Evolutionary conservation across 306 rosid genomes (phyloP), one percentile per base, ranked within the genome.

Genomic region (Casuarina cunninghamiana): DNA sequence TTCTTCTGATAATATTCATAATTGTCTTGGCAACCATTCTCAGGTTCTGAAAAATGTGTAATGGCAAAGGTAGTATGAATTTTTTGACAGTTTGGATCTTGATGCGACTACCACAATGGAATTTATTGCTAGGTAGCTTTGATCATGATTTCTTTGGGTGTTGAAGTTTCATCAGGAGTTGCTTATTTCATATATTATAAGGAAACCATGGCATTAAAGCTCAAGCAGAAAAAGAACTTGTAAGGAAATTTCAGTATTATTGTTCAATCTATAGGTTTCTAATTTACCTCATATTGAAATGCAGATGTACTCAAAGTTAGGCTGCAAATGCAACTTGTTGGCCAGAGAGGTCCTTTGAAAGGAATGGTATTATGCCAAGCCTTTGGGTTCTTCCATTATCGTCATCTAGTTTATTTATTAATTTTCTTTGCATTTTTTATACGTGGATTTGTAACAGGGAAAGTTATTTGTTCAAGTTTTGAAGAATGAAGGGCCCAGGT

Each of bases 261-360:
- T 75, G 42, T 50, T 72, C 46, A 38, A 51, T 53, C 21, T 39
- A 16, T 12, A 42, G 53, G 38, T 73, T 53, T 75, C 43, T 77
- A 62, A 72, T 73, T 60, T 72, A 75, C 72, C 70, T 80, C n/a
- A 73, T 75, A 53, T n/a, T 84, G 81, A 70, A 81, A 69, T 86
- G 93, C 91, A 95, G 97, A 96, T 89, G 96, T 96, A 17, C 82
- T 96, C 80, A 96, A 96, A 83, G 97, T 93, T 53, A 93, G 99
- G 89, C 91, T 96, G 83, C 99, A 96, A 82, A 96, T 91, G 97
- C 99, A 96, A 85, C 99, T 93, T 53, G 93, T 91, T 80, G 97
- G 99, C 72, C 96, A 88, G 91, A 93, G 79, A 75, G 97, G 97
- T 87, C 98, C 96, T 83, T 81, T 91, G 77, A 86, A 71, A 63